Base-by-base conservation (phyloP, 2,329 filamentous ascomycete genomes). In the Nigrograna mackinnonii region DNA sequence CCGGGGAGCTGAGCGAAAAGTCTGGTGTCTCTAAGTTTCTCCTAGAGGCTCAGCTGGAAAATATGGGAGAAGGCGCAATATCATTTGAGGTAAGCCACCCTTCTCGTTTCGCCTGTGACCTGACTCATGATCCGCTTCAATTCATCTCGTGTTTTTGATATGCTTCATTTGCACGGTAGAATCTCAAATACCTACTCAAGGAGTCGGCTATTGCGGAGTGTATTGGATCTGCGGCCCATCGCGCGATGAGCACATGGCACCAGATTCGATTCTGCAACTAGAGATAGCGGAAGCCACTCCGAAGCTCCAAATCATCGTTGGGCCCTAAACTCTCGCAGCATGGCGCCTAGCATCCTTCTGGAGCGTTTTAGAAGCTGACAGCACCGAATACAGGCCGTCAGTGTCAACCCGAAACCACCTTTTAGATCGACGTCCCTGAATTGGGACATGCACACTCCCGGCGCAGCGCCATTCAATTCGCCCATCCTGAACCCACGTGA, bases 21-120 rank as follows among this genome's bases (percentile, higher is more conserved):
- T 70, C 72, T 16, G 68, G 65, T 26, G 55, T 69, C 32, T 56
- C 71, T 32, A 67, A 69, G 42, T 96, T 89, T 80, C 84, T 89
- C 12, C 77, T 99, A 37, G 94, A 99, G 69, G 94, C 92, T 19
- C 94, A 99, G 72, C 71, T 99, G 44, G 94, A 99, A 74, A 99
- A 97, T 68, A 88, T 91, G 62, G 89, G 89, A 35, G 91, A 96
- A 64, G 85, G 85, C 33, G 76, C 84, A 4, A 86, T 97, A 52
- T 82, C 88, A 60, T 78, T 99, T 38, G 89, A 95, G 69, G 78
- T 81, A 58, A 55, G 56, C n/a, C n/a, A n/a, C n/a, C n/a, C n/a
- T n/a, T n/a, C n/a, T n/a, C n/a, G n/a, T n/a, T n/a, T n/a, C n/a
- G n/a, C n/a, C n/a, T n/a, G n/a, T n/a, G n/a, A n/a, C n/a, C n/a